Percentiles rank a stretch among this genome's conserved stretches.
These are phyloP conservation scores for Pythium monospermum DNA, from an alignment of 352 stramenopile species.

Conservation along the genomic window DNA sequence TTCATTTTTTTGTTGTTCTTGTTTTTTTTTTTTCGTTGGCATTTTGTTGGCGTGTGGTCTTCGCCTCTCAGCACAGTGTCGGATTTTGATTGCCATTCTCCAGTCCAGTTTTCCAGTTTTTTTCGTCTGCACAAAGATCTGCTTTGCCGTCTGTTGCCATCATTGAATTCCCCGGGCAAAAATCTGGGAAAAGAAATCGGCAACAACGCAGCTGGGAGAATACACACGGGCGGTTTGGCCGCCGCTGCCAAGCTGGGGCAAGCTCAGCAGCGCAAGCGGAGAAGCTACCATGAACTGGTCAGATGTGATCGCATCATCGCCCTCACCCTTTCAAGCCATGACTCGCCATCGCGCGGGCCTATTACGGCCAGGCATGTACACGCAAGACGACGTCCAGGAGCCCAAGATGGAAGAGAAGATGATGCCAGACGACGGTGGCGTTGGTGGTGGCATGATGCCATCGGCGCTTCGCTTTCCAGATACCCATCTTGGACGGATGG, in stretches of 20 bases:
- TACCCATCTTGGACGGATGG: conserved; percentile 17
- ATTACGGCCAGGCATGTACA: conserved; percentile 3
- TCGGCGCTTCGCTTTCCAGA: conserved; percentile 1
- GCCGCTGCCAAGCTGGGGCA: conserved; percentile 4
- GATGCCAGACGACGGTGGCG: too few relatives aligned
- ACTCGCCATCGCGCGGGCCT: conserved; percentile 8
- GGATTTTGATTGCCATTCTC: too few relatives aligned
- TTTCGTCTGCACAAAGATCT: too few relatives aligned
- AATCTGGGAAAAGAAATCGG: conserved; percentile 20
- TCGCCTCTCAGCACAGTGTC: too few relatives aligned
- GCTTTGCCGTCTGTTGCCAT: too few relatives aligned
- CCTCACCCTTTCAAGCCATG: conserved; percentile 7
- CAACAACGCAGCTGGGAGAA: conserved; percentile 1
- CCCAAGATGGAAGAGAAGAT: conserved; percentile 11
- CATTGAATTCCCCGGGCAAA: conserved; percentile 1
- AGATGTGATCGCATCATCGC: conserved; percentile 1
- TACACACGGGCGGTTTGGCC: not conserved
- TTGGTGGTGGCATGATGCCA: not conserved
- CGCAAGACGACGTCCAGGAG: conserved; percentile 3
- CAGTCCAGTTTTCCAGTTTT: too few relatives aligned
- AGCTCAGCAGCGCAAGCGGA: conserved; percentile 11
- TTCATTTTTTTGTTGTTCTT: too few relatives aligned
- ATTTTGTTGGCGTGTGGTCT: too few relatives aligned
- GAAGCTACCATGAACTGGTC: conserved; percentile 27
- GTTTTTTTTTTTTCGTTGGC: too few relatives aligned